Percentiles rank a stretch among this genome's conserved stretches.
These are phyloP conservation scores for Epichloe elymi DNA, from an alignment of 2,329 filamentous ascomycete genomes.

Conservation along the genomic window DNA sequence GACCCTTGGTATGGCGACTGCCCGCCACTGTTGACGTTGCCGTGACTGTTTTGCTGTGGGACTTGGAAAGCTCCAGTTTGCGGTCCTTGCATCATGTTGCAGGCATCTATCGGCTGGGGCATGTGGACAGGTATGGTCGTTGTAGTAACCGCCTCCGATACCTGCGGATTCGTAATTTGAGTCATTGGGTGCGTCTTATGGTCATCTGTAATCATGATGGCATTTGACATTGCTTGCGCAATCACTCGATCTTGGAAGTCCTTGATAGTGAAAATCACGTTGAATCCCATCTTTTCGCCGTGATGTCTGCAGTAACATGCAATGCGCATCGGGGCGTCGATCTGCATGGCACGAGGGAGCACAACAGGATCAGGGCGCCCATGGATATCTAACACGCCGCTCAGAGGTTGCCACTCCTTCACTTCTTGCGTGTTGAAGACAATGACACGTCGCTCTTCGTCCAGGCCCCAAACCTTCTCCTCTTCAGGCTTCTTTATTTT, in stretches of 20 bases:
- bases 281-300: conserved; percentile 81
- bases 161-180: conserved; percentile 14
- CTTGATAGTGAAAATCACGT: conserved; percentile 89
- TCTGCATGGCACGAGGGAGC: conserved; percentile 53
- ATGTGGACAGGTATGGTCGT: conserved; percentile 10
- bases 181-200: conserved; percentile 64
- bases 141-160: conserved; percentile 16
- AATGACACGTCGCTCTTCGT: conserved; percentile 69
- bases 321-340: conserved; percentile 86
- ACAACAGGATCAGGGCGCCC: conserved; percentile 32
- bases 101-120: conserved; percentile 15
- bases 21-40: conserved; percentile 38
- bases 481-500: conserved; percentile 84
- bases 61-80: conserved; percentile 32
- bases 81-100: conserved; percentile 16
- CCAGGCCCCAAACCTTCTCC: conserved; percentile 72
- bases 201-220: conserved; percentile 95
- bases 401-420: conserved; percentile 64
- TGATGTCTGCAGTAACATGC: conserved; percentile 96
- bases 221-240: conserved; percentile 71
- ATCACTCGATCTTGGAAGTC: conserved; percentile 64
- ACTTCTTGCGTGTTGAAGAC: conserved; percentile 86
- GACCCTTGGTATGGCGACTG: conserved; percentile 24
- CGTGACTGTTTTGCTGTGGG: conserved; percentile 48
- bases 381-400: conserved; percentile 32